A percentile compares a stretch with the other conserved stretches of the same genome.
Evolutionary conservation across 495 filamentous ascomycete species (phyloP).

Genomic region (Darksidea phi): DNA sequence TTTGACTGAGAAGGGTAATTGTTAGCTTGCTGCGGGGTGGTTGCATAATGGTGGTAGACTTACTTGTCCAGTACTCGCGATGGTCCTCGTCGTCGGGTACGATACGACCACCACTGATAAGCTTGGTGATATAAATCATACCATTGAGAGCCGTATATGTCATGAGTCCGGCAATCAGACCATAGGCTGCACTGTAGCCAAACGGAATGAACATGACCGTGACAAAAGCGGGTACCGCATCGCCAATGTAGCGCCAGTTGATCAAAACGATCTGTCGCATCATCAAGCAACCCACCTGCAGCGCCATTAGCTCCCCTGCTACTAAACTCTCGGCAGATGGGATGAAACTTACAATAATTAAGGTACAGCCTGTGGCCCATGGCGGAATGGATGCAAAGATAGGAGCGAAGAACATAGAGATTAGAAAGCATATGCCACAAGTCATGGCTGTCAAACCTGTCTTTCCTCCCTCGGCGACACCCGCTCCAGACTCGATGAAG

Average conservation of each 20-base stretch:
- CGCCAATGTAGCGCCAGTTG: slow-evolving; percentile 80
- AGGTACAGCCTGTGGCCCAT: slow-evolving; percentile 82
- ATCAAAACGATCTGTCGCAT: slow-evolving; percentile 75
- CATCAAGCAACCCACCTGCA: slow-evolving; percentile 38
- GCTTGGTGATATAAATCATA: slow-evolving; percentile 62
- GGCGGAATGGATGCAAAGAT: slow-evolving; percentile 68
- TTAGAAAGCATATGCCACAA: slow-evolving; percentile 79
- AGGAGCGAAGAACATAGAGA: slow-evolving; percentile 63
- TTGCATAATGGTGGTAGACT: slow-evolving; percentile 14
- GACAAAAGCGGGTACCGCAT: slow-evolving; percentile 77
- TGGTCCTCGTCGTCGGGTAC: slow-evolving; percentile 69
- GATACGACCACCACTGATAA: slow-evolving; percentile 62
- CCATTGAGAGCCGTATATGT: slow-evolving; percentile 71
- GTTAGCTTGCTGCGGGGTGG: not conserved
- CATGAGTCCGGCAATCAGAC: slow-evolving; percentile 74
- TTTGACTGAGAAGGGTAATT: slow-evolving; percentile 9
- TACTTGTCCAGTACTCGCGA: slow-evolving; percentile 73
- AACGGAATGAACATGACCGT: slow-evolving; percentile 84
- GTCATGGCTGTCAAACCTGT: slow-evolving; percentile 77
- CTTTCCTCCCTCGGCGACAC: slow-evolving; percentile 79
- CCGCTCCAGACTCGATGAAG: slow-evolving; percentile 80
- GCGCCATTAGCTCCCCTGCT: not conserved
- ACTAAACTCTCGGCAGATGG: not conserved
- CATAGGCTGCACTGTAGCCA: slow-evolving; percentile 77
- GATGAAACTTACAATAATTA: slow-evolving; percentile 73